These are phyloP conservation scores for Penicillium sp. DNA, from an alignment of 2,329 filamentous ascomycete species.

Conservation along the genomic window DNA sequence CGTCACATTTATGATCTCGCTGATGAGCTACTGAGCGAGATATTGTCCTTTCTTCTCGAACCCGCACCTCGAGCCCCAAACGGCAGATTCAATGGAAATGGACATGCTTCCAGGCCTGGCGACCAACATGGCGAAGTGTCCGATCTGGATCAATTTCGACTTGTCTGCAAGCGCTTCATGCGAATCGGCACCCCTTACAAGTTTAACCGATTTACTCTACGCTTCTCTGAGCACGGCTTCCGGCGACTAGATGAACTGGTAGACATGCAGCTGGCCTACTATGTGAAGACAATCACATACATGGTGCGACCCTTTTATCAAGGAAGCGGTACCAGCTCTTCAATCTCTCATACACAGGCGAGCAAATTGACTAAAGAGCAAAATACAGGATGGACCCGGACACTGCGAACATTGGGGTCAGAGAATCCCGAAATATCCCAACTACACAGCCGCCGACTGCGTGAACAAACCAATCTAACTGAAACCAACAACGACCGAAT, in stretches of 20 bases:
- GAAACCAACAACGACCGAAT: slow-evolving; percentile 50
- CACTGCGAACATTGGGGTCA: slow-evolving; percentile 21
- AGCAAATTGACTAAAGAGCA: slow-evolving; percentile 23
- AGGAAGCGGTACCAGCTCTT: slow-evolving; percentile 36
- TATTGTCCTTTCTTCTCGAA: slow-evolving; percentile 31
- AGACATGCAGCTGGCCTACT: slow-evolving; percentile 36
- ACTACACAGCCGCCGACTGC: slow-evolving; percentile 32
- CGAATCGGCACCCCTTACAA: slow-evolving; percentile 41
- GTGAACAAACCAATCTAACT: slow-evolving; percentile 48
- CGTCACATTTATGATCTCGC: slow-evolving; percentile 35
- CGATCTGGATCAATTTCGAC: slow-evolving; percentile 41
- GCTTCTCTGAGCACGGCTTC: slow-evolving; percentile 37
- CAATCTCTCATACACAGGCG: slow-evolving; percentile 5
- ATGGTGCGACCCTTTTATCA: slow-evolving; percentile 42
- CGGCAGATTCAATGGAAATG: slow-evolving; percentile 1
- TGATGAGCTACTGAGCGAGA: slow-evolving; percentile 36
- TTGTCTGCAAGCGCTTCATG: slow-evolving; percentile 42
- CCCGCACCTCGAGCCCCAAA: slow-evolving; percentile 10
- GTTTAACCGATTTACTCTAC: slow-evolving; percentile 38
- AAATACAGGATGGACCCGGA: slow-evolving; percentile 29
- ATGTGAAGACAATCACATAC: slow-evolving; percentile 40
- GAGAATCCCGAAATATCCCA: slow-evolving; percentile 23
- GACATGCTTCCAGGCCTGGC: slow-evolving; percentile 5
- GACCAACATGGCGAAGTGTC: slow-evolving; percentile 29
- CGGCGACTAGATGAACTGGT: slow-evolving; percentile 34